These are phyloP conservation scores for Apophysomyces sp. DNA, from an alignment of 371 early-diverging fungal species.

Conservation along the genomic window DNA sequence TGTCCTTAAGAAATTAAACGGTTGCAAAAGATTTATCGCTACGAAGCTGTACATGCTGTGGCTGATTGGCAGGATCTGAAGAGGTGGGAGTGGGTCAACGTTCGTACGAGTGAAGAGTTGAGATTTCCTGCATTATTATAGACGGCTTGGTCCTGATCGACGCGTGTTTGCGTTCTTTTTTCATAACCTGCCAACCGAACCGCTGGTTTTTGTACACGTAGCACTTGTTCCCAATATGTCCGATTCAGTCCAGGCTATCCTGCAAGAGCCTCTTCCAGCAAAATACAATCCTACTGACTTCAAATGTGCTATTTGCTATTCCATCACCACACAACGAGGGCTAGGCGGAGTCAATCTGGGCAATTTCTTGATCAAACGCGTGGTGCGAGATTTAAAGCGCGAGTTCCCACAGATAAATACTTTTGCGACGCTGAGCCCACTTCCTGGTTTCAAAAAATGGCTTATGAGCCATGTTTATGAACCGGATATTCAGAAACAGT, in stretches of 20 bases:
- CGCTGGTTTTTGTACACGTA: conserved; percentile 83
- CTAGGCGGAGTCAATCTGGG: conserved; percentile 85
- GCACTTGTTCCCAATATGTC: conserved; percentile 63
- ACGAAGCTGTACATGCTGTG: conserved; percentile 86
- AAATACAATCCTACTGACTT: conserved; percentile 27
- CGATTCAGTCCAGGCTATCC: conserved; percentile 59
- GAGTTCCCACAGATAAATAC: conserved; percentile 66
- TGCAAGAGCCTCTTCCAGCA: conserved; percentile 54
- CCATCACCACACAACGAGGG: conserved; percentile 81
- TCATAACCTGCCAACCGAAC: conserved; percentile 67
- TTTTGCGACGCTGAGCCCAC: conserved; percentile 85
- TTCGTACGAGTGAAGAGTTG: neutral
- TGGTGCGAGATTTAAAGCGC: conserved; percentile 66
- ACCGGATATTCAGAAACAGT: conserved; percentile 5
- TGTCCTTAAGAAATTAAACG: neutral
- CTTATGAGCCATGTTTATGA: conserved; percentile 33
- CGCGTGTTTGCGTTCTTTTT: conserved; percentile 82
- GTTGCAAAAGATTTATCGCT: conserved; percentile 55
- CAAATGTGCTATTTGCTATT: conserved; percentile 82
- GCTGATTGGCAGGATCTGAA: conserved; percentile 75
- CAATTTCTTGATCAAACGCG: conserved; percentile 84
- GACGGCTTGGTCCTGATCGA: conserved; percentile 74
- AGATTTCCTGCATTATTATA: neutral
- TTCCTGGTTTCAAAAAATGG: conserved; percentile 84
- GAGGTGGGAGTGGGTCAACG: conserved; percentile 35